Percentiles rank a stretch among this genome's conserved stretches.
phyloP scores from a whole-genome alignment of 2,329 filamentous ascomycete genomes.

The Raffaelea albimanens region DNA sequence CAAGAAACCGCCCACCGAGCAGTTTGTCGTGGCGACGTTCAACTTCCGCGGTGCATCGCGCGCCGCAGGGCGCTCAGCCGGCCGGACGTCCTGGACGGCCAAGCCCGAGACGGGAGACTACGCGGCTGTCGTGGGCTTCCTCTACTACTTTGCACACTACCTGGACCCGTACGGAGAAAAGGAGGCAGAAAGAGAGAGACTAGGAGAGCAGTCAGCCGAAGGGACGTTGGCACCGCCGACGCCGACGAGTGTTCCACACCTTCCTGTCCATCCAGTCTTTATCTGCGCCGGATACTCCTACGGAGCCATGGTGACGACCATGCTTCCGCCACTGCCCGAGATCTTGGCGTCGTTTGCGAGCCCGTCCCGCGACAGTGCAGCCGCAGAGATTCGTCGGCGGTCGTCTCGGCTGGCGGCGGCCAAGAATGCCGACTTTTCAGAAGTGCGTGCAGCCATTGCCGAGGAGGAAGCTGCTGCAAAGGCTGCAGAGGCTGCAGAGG shows the following conservation, averaged over 20 bases:
- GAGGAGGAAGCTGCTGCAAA: conserved; percentile 13
- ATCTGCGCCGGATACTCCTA: conserved; percentile 78
- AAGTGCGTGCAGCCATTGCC: conserved; percentile 22
- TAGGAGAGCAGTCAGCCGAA: background rate
- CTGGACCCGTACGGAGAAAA: conserved; percentile 32
- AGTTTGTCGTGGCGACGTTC: conserved; percentile 76
- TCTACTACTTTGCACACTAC: conserved; percentile 61
- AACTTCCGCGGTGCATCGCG: conserved; percentile 65
- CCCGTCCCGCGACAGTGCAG: conserved; percentile 43
- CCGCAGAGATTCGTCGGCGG: conserved; percentile 60
- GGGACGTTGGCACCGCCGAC: background rate
- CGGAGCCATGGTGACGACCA: conserved; percentile 70
- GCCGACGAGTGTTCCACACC: conserved; percentile 1
- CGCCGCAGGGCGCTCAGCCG: conserved; percentile 20
- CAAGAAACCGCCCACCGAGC: conserved; percentile 25
- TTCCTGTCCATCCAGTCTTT: conserved; percentile 24
- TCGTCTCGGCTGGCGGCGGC: conserved; percentile 59
- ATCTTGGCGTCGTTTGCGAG: conserved; percentile 52
- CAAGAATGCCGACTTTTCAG: conserved; percentile 39
- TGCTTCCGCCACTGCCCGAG: conserved; percentile 53
- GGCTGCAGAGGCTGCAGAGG: conserved; percentile 13
- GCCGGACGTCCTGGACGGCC: conserved; percentile 79
- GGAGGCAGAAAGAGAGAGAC: background rate
- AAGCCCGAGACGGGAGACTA: conserved; percentile 77
- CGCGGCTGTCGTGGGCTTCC: conserved; percentile 69